phyloP scores from a whole-genome alignment of 495 filamentous ascomycete genomes.

The Cercophora sp. region DNA sequence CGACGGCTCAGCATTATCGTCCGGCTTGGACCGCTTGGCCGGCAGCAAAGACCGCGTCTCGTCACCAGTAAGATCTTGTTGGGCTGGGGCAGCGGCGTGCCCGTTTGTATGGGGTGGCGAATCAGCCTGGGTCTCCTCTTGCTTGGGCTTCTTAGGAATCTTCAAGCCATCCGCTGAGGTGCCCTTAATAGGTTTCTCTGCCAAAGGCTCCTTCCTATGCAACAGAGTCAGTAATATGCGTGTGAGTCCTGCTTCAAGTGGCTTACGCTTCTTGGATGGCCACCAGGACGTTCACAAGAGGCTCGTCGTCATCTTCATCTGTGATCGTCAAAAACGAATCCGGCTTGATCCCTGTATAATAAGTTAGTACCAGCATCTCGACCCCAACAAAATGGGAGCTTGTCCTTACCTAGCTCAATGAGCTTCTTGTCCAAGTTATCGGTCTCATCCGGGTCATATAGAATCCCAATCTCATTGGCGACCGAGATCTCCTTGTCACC shows the following conservation, averaged over 20 bases:
- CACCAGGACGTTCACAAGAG: constrained; percentile 80
- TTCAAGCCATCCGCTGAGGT: constrained; percentile 26
- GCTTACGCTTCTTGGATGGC: constrained; percentile 51
- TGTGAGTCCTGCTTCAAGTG: not conserved
- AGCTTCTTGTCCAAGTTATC: constrained; percentile 81
- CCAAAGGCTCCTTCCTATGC: constrained; percentile 30
- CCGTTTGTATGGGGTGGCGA: too few relatives aligned
- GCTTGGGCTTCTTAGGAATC: constrained; percentile 47
- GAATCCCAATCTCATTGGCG: constrained; percentile 61
- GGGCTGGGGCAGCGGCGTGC: constrained; percentile 25
- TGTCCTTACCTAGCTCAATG: constrained; percentile 62
- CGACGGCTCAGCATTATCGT: constrained; percentile 14
- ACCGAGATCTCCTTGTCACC: constrained; percentile 74
- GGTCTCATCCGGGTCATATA: constrained; percentile 86
- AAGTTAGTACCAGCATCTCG: constrained; percentile 6
- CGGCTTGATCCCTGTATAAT: constrained; percentile 46
- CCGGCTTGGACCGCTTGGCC: constrained; percentile 35
- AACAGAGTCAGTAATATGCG: constrained; percentile 4
- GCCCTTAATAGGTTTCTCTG: constrained; percentile 39
- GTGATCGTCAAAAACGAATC: constrained; percentile 79
- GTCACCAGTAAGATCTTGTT: too few relatives aligned
- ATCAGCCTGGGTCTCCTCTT: too few relatives aligned
- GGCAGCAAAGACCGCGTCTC: too few relatives aligned
- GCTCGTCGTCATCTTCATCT: constrained; percentile 78
- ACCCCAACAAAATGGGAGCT: not conserved